Evolutionary conservation across 2,329 filamentous ascomycete genomes (phyloP), one percentile per base, ranked within the genome.

Genomic region (Sporothrix protearum): DNA sequence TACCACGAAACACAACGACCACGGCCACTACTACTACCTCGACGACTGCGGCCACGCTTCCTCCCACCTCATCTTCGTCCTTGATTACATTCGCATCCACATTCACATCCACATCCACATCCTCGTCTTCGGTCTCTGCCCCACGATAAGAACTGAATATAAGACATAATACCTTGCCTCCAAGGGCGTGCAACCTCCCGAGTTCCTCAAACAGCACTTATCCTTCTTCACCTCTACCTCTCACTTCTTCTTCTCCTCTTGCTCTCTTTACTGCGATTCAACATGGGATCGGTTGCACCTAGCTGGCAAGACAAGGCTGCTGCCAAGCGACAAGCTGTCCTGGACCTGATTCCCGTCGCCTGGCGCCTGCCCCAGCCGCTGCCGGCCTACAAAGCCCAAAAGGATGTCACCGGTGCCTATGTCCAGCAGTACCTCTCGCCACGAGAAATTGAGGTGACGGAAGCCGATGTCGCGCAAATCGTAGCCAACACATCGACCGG

Each of bases 381-480:
- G 7, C 70, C 70, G 16, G 12, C 66, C 3, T 25, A 57, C 45
- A 69, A 64, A 36, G 55, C 33, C 33, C 68, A 71, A n/a, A 67
- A 68, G 6, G 14, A 73, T 9, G 70, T 73, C 47, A 74, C 73
- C 4, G 73, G 71, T 10, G 51, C 68, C 19, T 73, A 61, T n/a
- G 51, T 73, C 16, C 69, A 66, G 45, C 71, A 71, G 63, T 71
- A 53, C 36, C 36, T 73, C 22, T 68, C 67, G 14, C 5, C 59
- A 2, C 63, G 39, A 25, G 72, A 73, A 39, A 16, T 71, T 9
- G 73, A 73, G 49, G 68, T 73, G 6, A 71, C 72, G 8, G 69
- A 73, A 39, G 53, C 68, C 30, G 42, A 47, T 25, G 68, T 68
- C 3, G 39, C 36, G 1, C 45, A 33, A 22, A 70, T 73, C n/a